phyloP scores from a whole-genome alignment of 1,284 basidiomycete species.

The Cystobasidium slooffiae region DNA sequence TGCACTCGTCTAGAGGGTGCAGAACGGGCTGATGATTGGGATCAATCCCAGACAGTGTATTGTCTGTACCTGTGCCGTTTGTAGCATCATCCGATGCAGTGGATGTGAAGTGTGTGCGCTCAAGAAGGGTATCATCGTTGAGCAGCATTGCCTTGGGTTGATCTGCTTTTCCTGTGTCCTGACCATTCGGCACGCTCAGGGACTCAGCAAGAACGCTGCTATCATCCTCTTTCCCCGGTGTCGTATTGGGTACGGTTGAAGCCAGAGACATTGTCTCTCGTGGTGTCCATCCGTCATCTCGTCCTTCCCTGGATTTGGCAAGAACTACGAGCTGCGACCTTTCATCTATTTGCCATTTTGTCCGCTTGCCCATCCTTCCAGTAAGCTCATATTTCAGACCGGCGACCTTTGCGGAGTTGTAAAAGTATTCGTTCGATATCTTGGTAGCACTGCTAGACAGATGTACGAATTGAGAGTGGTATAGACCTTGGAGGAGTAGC shows the following conservation, averaged over 20 bases:
- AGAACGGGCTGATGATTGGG: slow-evolving; percentile 82
- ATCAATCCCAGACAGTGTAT: slow-evolving; percentile 66
- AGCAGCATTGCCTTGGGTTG: slow-evolving; percentile 77
- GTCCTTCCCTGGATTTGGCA: slow-evolving; percentile 70
- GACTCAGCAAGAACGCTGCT: slow-evolving; percentile 50
- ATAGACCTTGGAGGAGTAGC: slow-evolving; percentile 77
- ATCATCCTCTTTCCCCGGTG: slow-evolving; percentile 42
- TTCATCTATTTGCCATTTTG: slow-evolving; percentile 87
- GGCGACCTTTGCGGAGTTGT: slow-evolving; percentile 75
- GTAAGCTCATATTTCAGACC: slow-evolving; percentile 88
- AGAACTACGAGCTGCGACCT: slow-evolving; percentile 91
- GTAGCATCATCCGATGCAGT: slow-evolving; percentile 53
- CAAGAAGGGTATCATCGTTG: slow-evolving; percentile 95
- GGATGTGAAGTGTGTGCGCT: slow-evolving; percentile 85
- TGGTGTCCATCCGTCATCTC: slow-evolving; percentile 56
- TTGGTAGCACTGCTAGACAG: slow-evolving; percentile 63
- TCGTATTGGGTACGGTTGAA: slow-evolving; percentile 2
- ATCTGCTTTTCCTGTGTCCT: slow-evolving; percentile 49
- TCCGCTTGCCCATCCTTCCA: slow-evolving; percentile 89
- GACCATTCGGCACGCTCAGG: slow-evolving; percentile 44
- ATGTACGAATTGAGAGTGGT: slow-evolving; percentile 73
- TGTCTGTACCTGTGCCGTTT: slow-evolving; percentile 55
- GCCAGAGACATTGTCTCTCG: slow-evolving; percentile 52
- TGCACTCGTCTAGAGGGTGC: slow-evolving; percentile 87
- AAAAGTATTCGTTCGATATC: slow-evolving; percentile 76